Percentiles rank a stretch among this genome's conserved stretches.
phyloP scores from a whole-genome alignment of 208 protist species.

The Hexamita inflata region DNA sequence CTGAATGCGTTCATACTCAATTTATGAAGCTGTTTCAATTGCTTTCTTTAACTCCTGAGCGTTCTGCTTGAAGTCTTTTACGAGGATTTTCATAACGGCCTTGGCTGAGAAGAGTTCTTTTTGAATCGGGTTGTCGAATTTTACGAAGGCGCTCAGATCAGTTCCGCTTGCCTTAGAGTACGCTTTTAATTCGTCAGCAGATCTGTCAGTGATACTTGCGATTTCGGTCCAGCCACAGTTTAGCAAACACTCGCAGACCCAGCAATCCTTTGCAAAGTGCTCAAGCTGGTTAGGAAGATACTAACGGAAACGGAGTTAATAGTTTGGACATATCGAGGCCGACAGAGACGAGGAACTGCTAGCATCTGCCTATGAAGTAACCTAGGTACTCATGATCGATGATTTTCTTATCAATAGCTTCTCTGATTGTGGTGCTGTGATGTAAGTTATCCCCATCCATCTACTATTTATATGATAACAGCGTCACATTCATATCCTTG shows the following conservation, averaged over 20 bases:
- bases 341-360: slow-evolving; percentile 69
- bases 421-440: slow-evolving; percentile 58
- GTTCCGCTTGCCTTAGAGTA: slow-evolving; percentile 61
- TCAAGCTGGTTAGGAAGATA: slow-evolving; percentile 87
- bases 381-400: neutral
- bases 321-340: slow-evolving; percentile 63
- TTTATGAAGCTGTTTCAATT: slow-evolving; percentile 17
- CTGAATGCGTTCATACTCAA: slow-evolving; percentile 18
- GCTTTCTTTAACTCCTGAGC: slow-evolving; percentile 13
- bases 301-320: slow-evolving; percentile 80
- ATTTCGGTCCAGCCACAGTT: slow-evolving; percentile 95
- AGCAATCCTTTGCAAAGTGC: slow-evolving; percentile 98
- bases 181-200: slow-evolving; percentile 78
- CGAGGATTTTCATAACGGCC: slow-evolving; percentile 25
- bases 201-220: slow-evolving; percentile 91
- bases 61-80: slow-evolving; percentile 12
- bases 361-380: slow-evolving; percentile 39
- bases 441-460: slow-evolving; percentile 55
- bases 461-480: slow-evolving; percentile 62
- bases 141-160: slow-evolving; percentile 21
- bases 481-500: slow-evolving; percentile 48
- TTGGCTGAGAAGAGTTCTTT: neutral
- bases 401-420: slow-evolving; percentile 29
- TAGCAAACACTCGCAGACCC: slow-evolving; percentile 86
- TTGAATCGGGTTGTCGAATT: slow-evolving; percentile 19